Evolutionary conservation across 495 filamentous ascomycete genomes (phyloP).

Genomic region (Penicillium tannophilum): DNA sequence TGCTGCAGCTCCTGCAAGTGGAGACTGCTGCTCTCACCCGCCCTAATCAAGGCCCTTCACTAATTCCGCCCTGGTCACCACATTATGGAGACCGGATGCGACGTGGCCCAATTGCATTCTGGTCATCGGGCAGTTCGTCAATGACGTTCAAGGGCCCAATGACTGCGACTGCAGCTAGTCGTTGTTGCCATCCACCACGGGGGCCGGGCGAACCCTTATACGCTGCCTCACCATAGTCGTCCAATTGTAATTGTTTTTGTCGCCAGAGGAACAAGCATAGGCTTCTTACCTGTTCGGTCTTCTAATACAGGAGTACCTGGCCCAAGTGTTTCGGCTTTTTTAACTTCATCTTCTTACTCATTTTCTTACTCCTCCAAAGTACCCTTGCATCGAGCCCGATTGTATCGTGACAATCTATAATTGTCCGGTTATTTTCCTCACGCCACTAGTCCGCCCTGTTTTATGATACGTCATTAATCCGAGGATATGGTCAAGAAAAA

Average conservation of each 20-base stretch:
- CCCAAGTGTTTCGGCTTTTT: conserved; percentile 21
- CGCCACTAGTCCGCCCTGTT: conserved; percentile 28
- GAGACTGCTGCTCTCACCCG: conserved; percentile 31
- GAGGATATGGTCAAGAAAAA: conserved; percentile 41
- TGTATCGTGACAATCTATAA: conserved; percentile 32
- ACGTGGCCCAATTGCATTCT: conserved; percentile 48
- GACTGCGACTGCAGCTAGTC: conserved; percentile 27
- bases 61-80: conserved; percentile 21
- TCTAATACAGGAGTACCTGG: conserved; percentile 38
- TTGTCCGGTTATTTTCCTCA: conserved; percentile 34
- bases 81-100: conserved; percentile 28
- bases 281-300: conserved; percentile 32
- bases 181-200: conserved; percentile 34
- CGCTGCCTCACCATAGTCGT: conserved; percentile 43
- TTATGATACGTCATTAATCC: conserved; percentile 39
- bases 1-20: conserved; percentile 26
- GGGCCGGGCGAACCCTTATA: conserved; percentile 40
- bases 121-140: conserved; percentile 39
- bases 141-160: conserved; percentile 40
- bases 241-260: conserved; percentile 27
- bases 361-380: conserved; percentile 23
- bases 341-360: conserved; percentile 32
- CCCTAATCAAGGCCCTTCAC: conserved; percentile 35
- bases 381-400: conserved; percentile 33
- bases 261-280: conserved; percentile 32